These are phyloP conservation scores for Nothophoma quercina DNA, from an alignment of 2,329 filamentous ascomycete species.

Conservation along the genomic window DNA sequence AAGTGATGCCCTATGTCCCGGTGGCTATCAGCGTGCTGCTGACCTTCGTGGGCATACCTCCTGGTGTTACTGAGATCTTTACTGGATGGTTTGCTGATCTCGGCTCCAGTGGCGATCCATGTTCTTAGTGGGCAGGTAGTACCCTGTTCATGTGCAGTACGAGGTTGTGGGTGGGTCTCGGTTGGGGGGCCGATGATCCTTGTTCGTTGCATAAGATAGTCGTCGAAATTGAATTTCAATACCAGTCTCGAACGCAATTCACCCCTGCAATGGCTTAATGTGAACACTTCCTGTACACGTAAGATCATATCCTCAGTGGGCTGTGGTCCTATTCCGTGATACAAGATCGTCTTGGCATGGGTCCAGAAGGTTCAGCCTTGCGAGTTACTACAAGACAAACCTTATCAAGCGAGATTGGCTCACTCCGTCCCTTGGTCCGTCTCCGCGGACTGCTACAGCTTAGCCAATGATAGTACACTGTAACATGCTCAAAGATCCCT, in stretches of 20 bases:
- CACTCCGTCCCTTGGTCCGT: not conserved
- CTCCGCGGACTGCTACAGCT: not conserved
- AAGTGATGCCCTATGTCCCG: slow-evolving; percentile 10
- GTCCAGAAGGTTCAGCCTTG: not conserved
- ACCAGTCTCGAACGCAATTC: no score
- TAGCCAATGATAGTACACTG: no score
- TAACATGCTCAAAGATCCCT: no score
- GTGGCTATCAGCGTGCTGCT: slow-evolving; percentile 6
- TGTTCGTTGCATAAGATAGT: no score
- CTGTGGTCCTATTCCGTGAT: not conserved
- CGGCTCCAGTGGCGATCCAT: not conserved
- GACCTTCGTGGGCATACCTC: slow-evolving; percentile 9
- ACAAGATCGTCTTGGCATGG: not conserved
- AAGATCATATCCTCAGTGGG: not conserved
- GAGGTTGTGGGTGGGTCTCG: no score
- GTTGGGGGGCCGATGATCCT: no score
- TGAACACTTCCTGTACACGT: no score
- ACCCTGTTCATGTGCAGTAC: no score
- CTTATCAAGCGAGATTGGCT: not conserved
- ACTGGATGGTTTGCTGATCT: slow-evolving; percentile 10
- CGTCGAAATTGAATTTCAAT: no score
- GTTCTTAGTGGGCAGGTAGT: not conserved
- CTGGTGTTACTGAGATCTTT: slow-evolving; percentile 11
- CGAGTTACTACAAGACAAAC: not conserved
- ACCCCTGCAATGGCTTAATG: no score